Conservation (phyloP, 352 stramenopile genomes). For the Bremia lactucae region DNA sequence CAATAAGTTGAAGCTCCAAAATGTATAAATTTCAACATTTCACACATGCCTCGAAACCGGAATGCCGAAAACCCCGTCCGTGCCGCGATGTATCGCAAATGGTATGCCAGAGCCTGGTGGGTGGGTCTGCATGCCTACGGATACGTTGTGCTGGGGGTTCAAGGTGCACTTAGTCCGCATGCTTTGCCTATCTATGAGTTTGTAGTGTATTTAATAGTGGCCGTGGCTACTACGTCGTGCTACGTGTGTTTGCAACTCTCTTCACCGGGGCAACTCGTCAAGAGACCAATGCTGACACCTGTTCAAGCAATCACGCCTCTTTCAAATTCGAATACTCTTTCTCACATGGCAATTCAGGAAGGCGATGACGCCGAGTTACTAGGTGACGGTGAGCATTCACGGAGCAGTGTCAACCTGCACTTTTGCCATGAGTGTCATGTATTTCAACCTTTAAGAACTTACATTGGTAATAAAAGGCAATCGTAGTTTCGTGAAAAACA, state of each 20-base stretch:
- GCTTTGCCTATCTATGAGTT: slow-evolving; percentile 31
- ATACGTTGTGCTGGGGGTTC: slow-evolving; percentile 40
- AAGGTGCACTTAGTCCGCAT: slow-evolving; percentile 21
- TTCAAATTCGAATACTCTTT: slow-evolving; percentile 1
- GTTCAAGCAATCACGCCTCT: slow-evolving; percentile 5
- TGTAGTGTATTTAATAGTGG: slow-evolving; percentile 26
- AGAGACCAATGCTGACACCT: slow-evolving; percentile 11
- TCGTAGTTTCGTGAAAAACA: too few relatives aligned
- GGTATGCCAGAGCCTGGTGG: slow-evolving; percentile 64
- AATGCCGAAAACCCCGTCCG: slow-evolving; percentile 19
- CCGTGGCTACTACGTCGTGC: slow-evolving; percentile 23
- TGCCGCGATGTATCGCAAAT: slow-evolving; percentile 38
- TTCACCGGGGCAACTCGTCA: slow-evolving; percentile 43
- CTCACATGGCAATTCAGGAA: slow-evolving; percentile 11
- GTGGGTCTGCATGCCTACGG: slow-evolving; percentile 47
- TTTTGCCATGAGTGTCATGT: slow-evolving; percentile 53
- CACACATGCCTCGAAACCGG: slow-evolving; percentile 17
- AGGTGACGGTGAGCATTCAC: slow-evolving; percentile 3
- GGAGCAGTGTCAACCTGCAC: slow-evolving; percentile 18
- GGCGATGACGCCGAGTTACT: slow-evolving; percentile 28
- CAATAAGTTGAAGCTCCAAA: too few relatives aligned
- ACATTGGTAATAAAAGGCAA: slow-evolving; percentile 38
- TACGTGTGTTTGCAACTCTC: slow-evolving; percentile 56
- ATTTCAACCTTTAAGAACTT: slow-evolving; percentile 51
- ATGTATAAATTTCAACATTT: slow-evolving; percentile 3